These are phyloP conservation scores for Aegilops tauschii DNA, from an alignment of 176 grass and related monocot species.

Conservation along the genomic window DNA sequence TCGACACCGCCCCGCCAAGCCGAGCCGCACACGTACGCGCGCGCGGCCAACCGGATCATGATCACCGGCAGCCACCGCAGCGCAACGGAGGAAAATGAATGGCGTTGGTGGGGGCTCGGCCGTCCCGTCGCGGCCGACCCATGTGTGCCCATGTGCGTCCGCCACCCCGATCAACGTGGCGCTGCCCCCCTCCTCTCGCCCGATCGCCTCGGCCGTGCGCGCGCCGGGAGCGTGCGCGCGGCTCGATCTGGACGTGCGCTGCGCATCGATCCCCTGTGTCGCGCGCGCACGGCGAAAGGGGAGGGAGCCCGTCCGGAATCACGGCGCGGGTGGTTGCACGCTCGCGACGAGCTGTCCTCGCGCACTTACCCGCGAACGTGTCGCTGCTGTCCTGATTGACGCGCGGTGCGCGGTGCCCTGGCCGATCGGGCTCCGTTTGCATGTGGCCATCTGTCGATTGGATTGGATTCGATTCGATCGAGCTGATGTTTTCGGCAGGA, in stretches of 20 bases:
- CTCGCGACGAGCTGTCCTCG: background rate
- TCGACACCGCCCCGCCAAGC: background rate
- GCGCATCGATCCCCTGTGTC: no score
- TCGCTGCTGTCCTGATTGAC: background rate
- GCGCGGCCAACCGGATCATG: background rate
- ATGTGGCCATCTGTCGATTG: background rate
- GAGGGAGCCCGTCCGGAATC: background rate
- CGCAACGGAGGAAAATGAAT: background rate
- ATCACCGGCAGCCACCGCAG: background rate
- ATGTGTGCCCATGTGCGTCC: background rate
- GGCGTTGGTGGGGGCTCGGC: background rate
- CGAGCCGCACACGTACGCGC: slow-evolving; percentile 5
- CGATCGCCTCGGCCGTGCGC: background rate
- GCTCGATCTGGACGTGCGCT: no score
- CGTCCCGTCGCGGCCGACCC: background rate
- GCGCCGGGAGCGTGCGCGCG: background rate
- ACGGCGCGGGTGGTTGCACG: background rate
- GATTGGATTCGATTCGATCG: background rate
- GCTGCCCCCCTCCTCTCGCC: background rate
- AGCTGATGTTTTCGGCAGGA: background rate
- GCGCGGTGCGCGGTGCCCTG: background rate
- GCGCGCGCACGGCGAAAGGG: background rate
- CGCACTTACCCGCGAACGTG: background rate
- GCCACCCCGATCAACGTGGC: slow-evolving; percentile 8
- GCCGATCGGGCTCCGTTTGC: background rate